phyloP scores from a whole-genome alignment of 495 filamentous ascomycete species.

The Penicillium cataractarum region DNA sequence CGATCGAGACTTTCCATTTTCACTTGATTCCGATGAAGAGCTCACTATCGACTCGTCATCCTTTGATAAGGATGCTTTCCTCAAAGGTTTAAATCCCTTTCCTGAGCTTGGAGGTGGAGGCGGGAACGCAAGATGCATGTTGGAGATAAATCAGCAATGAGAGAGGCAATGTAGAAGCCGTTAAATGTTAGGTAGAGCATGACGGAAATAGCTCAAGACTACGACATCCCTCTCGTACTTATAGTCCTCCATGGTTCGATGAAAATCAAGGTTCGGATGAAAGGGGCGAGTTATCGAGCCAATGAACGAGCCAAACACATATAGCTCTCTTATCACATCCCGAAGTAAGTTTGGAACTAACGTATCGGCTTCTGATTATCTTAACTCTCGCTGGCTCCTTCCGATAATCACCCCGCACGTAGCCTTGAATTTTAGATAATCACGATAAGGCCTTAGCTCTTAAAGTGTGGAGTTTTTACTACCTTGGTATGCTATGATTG shows the following conservation, averaged over 20 bases:
- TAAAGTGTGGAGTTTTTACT: no score
- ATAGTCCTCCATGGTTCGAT: background rate
- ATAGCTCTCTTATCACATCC: background rate
- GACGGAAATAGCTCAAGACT: background rate
- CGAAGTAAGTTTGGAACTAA: background rate
- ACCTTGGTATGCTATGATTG: no score
- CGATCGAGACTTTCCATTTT: background rate
- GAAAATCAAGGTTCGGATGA: background rate
- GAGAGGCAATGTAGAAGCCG: background rate
- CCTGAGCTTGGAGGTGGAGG: conserved; percentile 1
- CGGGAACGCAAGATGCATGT: background rate
- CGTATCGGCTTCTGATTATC: background rate
- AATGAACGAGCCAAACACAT: background rate
- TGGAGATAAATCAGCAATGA: background rate
- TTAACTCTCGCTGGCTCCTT: background rate
- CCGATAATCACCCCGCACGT: background rate
- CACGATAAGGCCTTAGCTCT: background rate
- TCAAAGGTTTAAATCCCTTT: background rate
- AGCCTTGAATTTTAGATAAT: background rate
- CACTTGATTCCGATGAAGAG: background rate
- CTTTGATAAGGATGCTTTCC: background rate
- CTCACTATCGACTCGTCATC: background rate
- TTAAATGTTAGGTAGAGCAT: background rate
- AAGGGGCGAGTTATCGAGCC: background rate
- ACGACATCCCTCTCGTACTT: background rate